phyloP scores from a whole-genome alignment of 2,329 filamentous ascomycete genomes.

The Botrytis medusae region DNA sequence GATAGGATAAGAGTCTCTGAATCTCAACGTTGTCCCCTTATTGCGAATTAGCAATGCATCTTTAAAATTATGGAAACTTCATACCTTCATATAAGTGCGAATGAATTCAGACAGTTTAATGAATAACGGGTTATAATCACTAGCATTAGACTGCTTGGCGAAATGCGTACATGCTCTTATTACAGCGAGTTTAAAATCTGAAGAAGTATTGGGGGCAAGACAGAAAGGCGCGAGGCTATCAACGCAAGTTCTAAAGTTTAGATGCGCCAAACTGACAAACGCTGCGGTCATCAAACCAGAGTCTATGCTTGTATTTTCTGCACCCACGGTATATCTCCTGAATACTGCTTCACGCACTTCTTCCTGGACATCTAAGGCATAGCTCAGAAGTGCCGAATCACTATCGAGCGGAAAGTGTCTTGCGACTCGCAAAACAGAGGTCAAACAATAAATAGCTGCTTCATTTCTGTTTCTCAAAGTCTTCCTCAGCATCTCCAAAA shows the following conservation, averaged over 20 bases:
- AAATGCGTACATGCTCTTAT: conserved; percentile 64
- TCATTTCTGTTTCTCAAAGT: conserved; percentile 64
- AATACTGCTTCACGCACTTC: conserved; percentile 67
- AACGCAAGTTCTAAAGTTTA: conserved; percentile 59
- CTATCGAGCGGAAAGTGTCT: conserved; percentile 63
- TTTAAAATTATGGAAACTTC: not conserved
- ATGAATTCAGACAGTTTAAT: conserved; percentile 56
- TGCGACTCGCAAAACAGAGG: conserved; percentile 60
- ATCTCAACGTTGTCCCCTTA: conserved; percentile 30
- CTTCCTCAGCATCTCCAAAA: conserved; percentile 63
- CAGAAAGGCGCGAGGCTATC: conserved; percentile 58
- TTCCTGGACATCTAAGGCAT: conserved; percentile 68
- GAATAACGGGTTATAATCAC: conserved; percentile 56
- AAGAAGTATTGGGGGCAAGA: conserved; percentile 55
- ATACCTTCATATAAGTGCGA: conserved; percentile 56
- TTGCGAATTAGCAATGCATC: conserved; percentile 25
- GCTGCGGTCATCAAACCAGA: conserved; percentile 65
- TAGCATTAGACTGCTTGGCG: conserved; percentile 51
- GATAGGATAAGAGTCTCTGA: conserved; percentile 37
- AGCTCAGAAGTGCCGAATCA: conserved; percentile 59
- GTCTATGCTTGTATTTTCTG: conserved; percentile 55
- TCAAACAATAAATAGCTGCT: conserved; percentile 64
- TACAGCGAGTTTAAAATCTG: conserved; percentile 61
- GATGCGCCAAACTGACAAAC: conserved; percentile 63
- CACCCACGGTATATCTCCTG: conserved; percentile 49